Evolutionary conservation across 305 asterid genomes (phyloP), one percentile per base, ranked within the genome.

Genomic region (Fraxinus greggii): DNA sequence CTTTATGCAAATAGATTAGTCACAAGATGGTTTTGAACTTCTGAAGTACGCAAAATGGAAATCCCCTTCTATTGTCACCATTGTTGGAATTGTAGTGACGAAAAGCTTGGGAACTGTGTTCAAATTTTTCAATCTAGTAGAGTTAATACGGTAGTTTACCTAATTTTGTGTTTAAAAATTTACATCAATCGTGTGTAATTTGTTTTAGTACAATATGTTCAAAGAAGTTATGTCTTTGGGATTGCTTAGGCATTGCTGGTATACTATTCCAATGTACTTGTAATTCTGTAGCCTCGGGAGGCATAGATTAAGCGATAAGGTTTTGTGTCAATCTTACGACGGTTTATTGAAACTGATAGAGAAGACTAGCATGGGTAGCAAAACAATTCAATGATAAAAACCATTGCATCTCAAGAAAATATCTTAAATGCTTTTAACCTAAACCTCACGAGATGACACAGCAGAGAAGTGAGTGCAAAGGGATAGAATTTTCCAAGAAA

Each of bases 1-100:
- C 92, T 73, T 70, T 83, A 79, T 81, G 87, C 54, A 83, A 36
- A 56, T 87, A 84, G 82, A 29, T 15, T n/a, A 28, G 28, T 67
- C 74, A 28, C 74, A 5, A 67, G 35, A 24, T 28, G 36, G 35
- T 15, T 4, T 28, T 10, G 3, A 28, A 67, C 19, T 28, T 28
- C 45, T 28, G 74, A 23, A 61, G 31, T 3, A 8, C 8, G 72
- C 29, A 63, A 24, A 8, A 24, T 24, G 17, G 72, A 23, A 63
- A 23, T 10, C n/a, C 4, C 72, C n/a, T 7, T 21, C 26, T 63
- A 63, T 24, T 63, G n/a, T 63, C 32, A 3, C 2, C 72, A 24
- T 24, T 63, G 72, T 9, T 9, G 33, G 72, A 63, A 63, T 63
- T 63, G 13, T 2, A 63, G 33, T 3, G n/a, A 63, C 17, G 2